Percentiles rank a stretch among this genome's conserved stretches.
These are phyloP conservation scores for Pelargonium nanum DNA, from an alignment of 345 rosid species.

Conservation along the genomic window DNA sequence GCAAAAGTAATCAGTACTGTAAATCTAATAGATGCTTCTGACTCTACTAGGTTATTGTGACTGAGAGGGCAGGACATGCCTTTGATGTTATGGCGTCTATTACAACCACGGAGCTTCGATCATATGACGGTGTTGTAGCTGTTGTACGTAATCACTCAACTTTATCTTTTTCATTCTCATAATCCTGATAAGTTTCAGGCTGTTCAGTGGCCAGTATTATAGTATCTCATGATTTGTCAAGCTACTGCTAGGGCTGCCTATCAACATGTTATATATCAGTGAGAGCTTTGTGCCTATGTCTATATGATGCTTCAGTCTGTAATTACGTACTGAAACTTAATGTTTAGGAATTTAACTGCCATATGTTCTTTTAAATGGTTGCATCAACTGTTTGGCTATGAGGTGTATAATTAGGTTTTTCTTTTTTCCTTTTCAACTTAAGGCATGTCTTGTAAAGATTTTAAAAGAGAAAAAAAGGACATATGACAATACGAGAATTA, in stretches of 20 bases:
- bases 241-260: not conserved
- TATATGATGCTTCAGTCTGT: not conserved
- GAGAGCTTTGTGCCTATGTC: not conserved
- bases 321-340: not conserved
- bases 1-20: not conserved
- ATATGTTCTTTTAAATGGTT: not conserved
- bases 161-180: not conserved
- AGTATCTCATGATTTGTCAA: not conserved
- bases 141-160: constrained; percentile 48
- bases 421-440: too few relatives aligned
- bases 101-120: constrained; percentile 47
- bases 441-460: too few relatives aligned
- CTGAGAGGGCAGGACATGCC: constrained; percentile 82
- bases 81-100: constrained; percentile 57
- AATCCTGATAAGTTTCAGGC: constrained; percentile 5
- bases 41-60: constrained; percentile 56
- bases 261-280: not conserved
- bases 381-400: not conserved
- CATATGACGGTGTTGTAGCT: constrained; percentile 71
- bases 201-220: constrained; percentile 1
- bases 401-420: not conserved
- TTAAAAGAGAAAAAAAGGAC: too few relatives aligned
- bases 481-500: too few relatives aligned
- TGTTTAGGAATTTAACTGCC: not conserved
- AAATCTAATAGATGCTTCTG: constrained; percentile 4